Evolutionary conservation across 768 basidiomycete genomes (phyloP).

Genomic region (Tricholoma furcatifolium): DNA sequence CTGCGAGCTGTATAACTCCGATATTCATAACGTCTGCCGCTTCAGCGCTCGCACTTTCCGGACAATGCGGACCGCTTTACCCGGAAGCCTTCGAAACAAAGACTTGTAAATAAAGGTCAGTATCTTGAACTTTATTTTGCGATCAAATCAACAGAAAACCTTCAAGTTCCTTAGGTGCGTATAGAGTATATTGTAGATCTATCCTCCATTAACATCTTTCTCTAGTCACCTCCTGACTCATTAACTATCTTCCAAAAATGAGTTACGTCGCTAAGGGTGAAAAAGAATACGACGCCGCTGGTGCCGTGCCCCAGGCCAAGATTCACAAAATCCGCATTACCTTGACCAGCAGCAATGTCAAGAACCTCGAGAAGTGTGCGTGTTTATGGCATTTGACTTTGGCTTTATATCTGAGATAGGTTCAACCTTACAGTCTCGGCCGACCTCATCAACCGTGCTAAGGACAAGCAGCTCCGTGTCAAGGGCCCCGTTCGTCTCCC

Average conservation of each 20-base stretch:
- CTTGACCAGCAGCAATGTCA: slow-evolving; percentile 95
- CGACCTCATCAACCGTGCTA: slow-evolving; percentile 97
- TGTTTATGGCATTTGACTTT: neutral
- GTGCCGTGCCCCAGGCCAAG: slow-evolving; percentile 85
- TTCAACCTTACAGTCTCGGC: slow-evolving; percentile 64
- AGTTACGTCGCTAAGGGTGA: slow-evolving; percentile 99
- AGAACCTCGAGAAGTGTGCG: slow-evolving; percentile 97
- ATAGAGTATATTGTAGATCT: neutral
- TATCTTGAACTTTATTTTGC: slow-evolving; percentile 37
- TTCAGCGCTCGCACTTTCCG: neutral
- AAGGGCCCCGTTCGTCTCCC: slow-evolving; percentile 99
- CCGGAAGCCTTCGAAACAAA: slow-evolving; percentile 1
- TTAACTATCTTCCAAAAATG: slow-evolving; percentile 55
- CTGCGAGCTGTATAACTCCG: too few relatives aligned
- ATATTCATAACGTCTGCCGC: neutral
- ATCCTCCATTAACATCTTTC: slow-evolving; percentile 7
- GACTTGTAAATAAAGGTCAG: slow-evolving; percentile 3
- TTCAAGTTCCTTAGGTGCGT: slow-evolving; percentile 41
- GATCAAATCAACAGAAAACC: slow-evolving; percentile 39
- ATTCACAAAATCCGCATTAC: slow-evolving; percentile 99
- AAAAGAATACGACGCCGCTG: slow-evolving; percentile 96
- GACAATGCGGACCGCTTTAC: neutral
- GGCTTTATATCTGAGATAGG: neutral
- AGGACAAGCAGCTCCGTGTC: slow-evolving; percentile 99
- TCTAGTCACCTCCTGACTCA: slow-evolving; percentile 84